These are phyloP conservation scores for Candida maltosa DNA, from an alignment of 805 yeast genomes.

Conservation along the genomic window DNA sequence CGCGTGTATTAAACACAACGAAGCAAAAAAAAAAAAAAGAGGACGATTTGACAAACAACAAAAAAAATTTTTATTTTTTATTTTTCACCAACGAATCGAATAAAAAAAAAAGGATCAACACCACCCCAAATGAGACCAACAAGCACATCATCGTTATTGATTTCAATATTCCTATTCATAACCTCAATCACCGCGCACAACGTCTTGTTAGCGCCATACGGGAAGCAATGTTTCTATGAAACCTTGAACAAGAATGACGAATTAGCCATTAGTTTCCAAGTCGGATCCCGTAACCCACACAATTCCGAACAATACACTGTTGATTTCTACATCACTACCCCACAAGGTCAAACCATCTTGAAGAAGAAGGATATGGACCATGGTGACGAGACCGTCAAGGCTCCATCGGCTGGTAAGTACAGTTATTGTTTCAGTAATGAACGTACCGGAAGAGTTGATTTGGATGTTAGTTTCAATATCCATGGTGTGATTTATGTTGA, in stretches of 20 bases:
- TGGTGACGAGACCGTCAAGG: slow-evolving; percentile 72
- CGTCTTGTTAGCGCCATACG: slow-evolving; percentile 76
- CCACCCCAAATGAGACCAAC: no score
- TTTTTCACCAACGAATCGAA: no score
- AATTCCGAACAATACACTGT: slow-evolving; percentile 61
- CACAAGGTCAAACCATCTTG: slow-evolving; percentile 47
- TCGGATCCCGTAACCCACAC: slow-evolving; percentile 81
- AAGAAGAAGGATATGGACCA: slow-evolving; percentile 61
- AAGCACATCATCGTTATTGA: no score
- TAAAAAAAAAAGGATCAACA: no score
- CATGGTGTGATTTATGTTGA: slow-evolving; percentile 90
- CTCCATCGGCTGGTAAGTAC: slow-evolving; percentile 68
- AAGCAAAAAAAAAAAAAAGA: no score
- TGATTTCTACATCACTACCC: slow-evolving; percentile 55
- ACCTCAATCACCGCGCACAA: slow-evolving; percentile 58
- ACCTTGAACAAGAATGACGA: slow-evolving; percentile 78
- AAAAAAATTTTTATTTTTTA: no score
- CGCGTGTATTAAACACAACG: no score
- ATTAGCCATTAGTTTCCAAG: slow-evolving; percentile 85
- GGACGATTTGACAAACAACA: no score
- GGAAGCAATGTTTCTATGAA: slow-evolving; percentile 87
- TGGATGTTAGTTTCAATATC: slow-evolving; percentile 92
- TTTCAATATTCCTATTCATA: slow-evolving; percentile 6
- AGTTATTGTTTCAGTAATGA: slow-evolving; percentile 92
- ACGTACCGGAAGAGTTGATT: slow-evolving; percentile 62